phyloP scores from a whole-genome alignment of 257 asterid species.

The Ophiorrhiza pumila region DNA sequence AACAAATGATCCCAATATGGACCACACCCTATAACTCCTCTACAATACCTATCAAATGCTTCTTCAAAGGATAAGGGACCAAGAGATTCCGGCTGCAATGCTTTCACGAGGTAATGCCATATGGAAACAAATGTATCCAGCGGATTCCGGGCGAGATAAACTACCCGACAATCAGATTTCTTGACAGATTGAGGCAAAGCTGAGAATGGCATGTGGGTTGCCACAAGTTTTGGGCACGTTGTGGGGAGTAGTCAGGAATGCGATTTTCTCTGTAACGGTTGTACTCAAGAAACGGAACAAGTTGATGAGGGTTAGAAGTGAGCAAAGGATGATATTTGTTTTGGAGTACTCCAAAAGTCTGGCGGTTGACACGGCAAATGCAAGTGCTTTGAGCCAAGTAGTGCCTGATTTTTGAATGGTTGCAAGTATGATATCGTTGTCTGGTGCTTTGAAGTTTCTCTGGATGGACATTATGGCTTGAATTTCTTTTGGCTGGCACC shows the following conservation, averaged over 20 bases:
- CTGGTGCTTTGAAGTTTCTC: conserved; percentile 24
- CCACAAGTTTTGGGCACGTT: conserved; percentile 36
- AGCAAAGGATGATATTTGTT: conserved; percentile 32
- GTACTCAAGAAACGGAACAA: conserved; percentile 46
- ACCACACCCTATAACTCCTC: conserved; percentile 40
- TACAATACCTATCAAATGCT: conserved; percentile 40
- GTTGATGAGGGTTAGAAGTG: conserved; percentile 45
- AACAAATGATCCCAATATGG: conserved; percentile 63
- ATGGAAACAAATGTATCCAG: conserved; percentile 45
- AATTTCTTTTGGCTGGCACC: conserved; percentile 50
- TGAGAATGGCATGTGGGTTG: conserved; percentile 36
- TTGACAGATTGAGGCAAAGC: conserved; percentile 34
- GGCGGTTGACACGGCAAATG: conserved; percentile 32
- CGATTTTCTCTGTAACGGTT: conserved; percentile 26
- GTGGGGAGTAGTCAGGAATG: conserved; percentile 30
- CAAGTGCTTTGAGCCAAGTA: conserved; percentile 50
- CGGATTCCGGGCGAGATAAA: conserved; percentile 50
- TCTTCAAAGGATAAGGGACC: conserved; percentile 29
- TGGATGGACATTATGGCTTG: conserved; percentile 28
- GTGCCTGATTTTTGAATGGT: conserved; percentile 57
- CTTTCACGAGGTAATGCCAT: conserved; percentile 35
- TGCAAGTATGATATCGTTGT: conserved; percentile 34
- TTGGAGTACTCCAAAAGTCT: conserved; percentile 3
- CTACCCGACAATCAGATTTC: conserved; percentile 8
- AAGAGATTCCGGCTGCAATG: conserved; percentile 24